These are phyloP conservation scores for Aureobasidium pullulans DNA, from an alignment of 2,329 filamentous ascomycete genomes.

Conservation along the genomic window DNA sequence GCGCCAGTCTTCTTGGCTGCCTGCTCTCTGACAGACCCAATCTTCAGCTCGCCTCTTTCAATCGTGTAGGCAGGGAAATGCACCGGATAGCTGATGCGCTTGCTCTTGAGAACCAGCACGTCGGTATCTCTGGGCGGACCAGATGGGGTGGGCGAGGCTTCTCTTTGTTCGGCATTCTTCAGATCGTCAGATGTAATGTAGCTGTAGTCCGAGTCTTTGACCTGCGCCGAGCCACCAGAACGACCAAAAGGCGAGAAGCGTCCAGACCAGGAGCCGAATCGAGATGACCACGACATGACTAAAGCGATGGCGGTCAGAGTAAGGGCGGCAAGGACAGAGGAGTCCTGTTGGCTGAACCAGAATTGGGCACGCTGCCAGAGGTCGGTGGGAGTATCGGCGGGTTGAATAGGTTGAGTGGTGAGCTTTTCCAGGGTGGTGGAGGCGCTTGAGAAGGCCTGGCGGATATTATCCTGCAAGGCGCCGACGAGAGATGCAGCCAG, in stretches of 20 bases:
- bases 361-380: conserved; percentile 17
- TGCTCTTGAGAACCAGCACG: conserved; percentile 62
- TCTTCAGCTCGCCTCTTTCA: conserved; percentile 61
- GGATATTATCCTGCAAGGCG: not conserved
- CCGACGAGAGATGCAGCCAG: conserved; percentile 8
- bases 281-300: conserved; percentile 42
- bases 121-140: conserved; percentile 54
- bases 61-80: conserved; percentile 72
- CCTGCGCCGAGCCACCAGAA: conserved; percentile 40
- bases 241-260: conserved; percentile 45
- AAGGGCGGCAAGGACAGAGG: conserved; percentile 20
- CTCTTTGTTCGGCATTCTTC: conserved; percentile 26
- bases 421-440: not conserved
- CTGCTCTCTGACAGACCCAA: conserved; percentile 60
- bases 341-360: conserved; percentile 24
- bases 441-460: not conserved
- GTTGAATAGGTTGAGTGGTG: not conserved
- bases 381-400: not conserved
- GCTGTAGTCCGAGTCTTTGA: conserved; percentile 70
- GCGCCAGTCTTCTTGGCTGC: conserved; percentile 58
- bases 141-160: conserved; percentile 25
- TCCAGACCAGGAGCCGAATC: conserved; percentile 36
- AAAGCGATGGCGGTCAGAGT: conserved; percentile 32
- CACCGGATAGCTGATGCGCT: conserved; percentile 57
- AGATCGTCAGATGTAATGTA: conserved; percentile 78